Evolutionary conservation across 257 asterid species (phyloP), one percentile per base, ranked within the genome.

Genomic region (Capsicum pubescens): DNA sequence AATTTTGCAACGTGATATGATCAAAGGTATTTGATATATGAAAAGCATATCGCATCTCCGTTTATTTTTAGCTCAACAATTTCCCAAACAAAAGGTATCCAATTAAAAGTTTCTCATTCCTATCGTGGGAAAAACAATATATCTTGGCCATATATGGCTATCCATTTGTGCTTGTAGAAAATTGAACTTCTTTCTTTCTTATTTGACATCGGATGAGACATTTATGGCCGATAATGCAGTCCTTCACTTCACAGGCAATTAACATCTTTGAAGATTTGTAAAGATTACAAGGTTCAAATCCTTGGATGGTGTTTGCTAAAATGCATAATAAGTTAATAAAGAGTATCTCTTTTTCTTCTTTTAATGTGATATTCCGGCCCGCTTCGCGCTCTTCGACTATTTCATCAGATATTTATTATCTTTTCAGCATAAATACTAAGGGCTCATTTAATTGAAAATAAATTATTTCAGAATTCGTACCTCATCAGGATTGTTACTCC

Each of bases 201-300:
- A 76, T 76, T 76, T 76, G 81, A 26, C 81, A 26, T 76, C 52
- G 10, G 81, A 76, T 13, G 81, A 76, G 60, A 71, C 26, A 55
- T 26, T 50, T 52, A 13, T 52, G 81, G 26, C 21, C 61, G 21
- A 26, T 7, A 76, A 21, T 7, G 15, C 64, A 52, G 14, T 77
- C 64, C 64, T 54, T 54, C 81, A 77, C 81, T 32, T 77, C 64
- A 54, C 81, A 77, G 54, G 64, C 26, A 52, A 69, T 69, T 17
- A 39, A 54, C 54, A 52, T 54, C 2, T 76, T 54, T 13, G 26
- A 52, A 26, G 48, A 52, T 76, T 76, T 76, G 21, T 76, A 9
- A 52, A 76, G 46, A 50, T 21, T 3, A 74, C 3, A 52, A 61
- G 8, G 81, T 76, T 76, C 64, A 52, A 52, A 52, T 52, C 52